Conservation (phyloP, 1,284 basidiomycete species). For the Bjerkandera adusta region DNA sequence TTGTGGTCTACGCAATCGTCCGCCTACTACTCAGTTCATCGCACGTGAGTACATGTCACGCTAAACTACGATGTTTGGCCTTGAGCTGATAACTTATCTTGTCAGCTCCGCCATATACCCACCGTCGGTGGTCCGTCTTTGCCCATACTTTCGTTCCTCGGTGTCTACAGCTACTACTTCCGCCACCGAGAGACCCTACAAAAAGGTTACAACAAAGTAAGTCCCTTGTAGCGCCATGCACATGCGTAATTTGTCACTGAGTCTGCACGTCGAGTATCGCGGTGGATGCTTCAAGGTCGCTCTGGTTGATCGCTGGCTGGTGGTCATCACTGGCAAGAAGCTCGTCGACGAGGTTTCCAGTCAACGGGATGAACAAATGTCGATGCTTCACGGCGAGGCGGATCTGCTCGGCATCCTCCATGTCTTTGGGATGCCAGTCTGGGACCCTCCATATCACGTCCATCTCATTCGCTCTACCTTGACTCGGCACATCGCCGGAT, state of each 20-base stretch:
- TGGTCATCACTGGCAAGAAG: constrained; percentile 34
- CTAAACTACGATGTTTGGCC: no score
- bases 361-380: constrained; percentile 37
- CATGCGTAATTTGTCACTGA: not conserved
- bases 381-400: constrained; percentile 34
- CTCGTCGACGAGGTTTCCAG: constrained; percentile 41
- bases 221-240: constrained; percentile 3
- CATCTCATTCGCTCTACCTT: no score
- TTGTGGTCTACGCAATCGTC: no score
- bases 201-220: constrained; percentile 37
- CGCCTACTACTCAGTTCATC: no score
- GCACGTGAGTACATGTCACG: no score
- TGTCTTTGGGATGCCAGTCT: no score
- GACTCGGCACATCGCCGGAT: constrained; percentile 33
- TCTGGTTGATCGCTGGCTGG: constrained; percentile 35
- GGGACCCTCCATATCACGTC: no score
- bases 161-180: constrained; percentile 26
- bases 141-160: constrained; percentile 33
- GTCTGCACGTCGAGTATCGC: constrained; percentile 27
- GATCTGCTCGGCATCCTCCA: no score
- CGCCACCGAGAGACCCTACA: constrained; percentile 33
- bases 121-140: constrained; percentile 32
- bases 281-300: constrained; percentile 40
- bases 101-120: constrained; percentile 29
- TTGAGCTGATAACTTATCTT: not conserved